A percentile compares a stretch with the other conserved stretches of the same genome.
Conservation (phyloP, 129 eudicot species). For the Calendula officinalis region DNA sequence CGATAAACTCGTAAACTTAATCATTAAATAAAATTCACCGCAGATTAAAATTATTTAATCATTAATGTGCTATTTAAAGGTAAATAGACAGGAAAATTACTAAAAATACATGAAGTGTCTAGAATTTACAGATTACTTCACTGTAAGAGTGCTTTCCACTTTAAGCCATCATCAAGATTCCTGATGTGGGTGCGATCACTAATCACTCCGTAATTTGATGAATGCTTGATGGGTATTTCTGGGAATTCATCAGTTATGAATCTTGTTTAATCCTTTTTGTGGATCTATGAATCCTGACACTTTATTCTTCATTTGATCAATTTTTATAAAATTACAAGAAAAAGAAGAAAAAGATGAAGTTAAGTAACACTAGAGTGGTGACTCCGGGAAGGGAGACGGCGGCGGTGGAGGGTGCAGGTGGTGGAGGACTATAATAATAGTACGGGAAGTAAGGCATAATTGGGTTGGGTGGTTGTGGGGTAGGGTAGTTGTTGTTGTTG, state of each 20-base stretch:
- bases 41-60: slow-evolving; percentile 16
- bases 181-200: slow-evolving; percentile 1
- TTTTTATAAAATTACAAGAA: slow-evolving; percentile 20
- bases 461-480: slow-evolving; percentile 91
- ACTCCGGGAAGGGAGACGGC: slow-evolving; percentile 27
- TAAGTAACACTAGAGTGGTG: slow-evolving; percentile 12
- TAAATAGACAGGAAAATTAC: slow-evolving; percentile 20
- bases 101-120: slow-evolving; percentile 30
- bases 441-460: slow-evolving; percentile 87
- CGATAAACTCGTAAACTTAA: neutral
- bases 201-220: slow-evolving; percentile 1
- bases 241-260: slow-evolving; percentile 21
- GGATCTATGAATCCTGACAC: slow-evolving; percentile 30
- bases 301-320: slow-evolving; percentile 26
- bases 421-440: slow-evolving; percentile 78
- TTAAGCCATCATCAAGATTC: slow-evolving; percentile 20
- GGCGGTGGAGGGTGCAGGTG: slow-evolving; percentile 32
- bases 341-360: slow-evolving; percentile 11
- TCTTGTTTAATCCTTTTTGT: slow-evolving; percentile 25
- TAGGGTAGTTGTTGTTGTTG: slow-evolving; percentile 33
- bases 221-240: slow-evolving; percentile 21
- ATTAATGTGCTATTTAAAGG: slow-evolving; percentile 11
- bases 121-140: slow-evolving; percentile 53
- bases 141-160: slow-evolving; percentile 21
- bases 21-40: neutral